phyloP scores from a whole-genome alignment of 2,329 filamentous ascomycete genomes.

The Phialophora tarda region DNA sequence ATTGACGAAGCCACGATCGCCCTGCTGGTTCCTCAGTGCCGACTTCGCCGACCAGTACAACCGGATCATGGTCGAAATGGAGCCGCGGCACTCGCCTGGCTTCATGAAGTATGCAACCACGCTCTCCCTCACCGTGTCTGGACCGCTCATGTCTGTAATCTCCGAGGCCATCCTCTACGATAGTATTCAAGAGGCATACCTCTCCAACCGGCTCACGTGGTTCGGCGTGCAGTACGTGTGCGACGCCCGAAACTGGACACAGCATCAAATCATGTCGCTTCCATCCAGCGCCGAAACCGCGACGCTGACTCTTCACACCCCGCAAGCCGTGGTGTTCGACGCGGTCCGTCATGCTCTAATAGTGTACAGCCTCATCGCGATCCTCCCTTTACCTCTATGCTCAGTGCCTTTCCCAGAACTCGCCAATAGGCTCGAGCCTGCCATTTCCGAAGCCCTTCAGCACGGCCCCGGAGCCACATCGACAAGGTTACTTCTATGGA shows the following conservation, averaged over 20 bases:
- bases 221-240: neutral
- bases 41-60: slow-evolving; percentile 3
- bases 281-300: neutral
- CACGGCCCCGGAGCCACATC: neutral
- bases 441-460: neutral
- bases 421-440: neutral
- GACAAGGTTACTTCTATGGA: neutral
- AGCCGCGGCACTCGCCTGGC: neutral
- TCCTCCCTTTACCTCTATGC: neutral
- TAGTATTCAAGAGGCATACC: neutral
- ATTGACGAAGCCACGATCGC: slow-evolving; percentile 3
- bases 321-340: neutral
- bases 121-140: neutral
- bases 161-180: slow-evolving; percentile 1
- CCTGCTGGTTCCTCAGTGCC: neutral
- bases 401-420: neutral
- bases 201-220: slow-evolving; percentile 1
- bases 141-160: neutral
- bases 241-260: slow-evolving; percentile 4
- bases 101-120: slow-evolving; percentile 2
- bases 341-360: neutral
- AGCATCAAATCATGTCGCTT: slow-evolving; percentile 3
- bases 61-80: neutral
- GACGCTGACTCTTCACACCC: neutral
- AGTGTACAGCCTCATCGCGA: slow-evolving; percentile 2